Base-by-base conservation (phyloP, 1,139 yeast species). In the Magnusiomyces sp. region DNA sequence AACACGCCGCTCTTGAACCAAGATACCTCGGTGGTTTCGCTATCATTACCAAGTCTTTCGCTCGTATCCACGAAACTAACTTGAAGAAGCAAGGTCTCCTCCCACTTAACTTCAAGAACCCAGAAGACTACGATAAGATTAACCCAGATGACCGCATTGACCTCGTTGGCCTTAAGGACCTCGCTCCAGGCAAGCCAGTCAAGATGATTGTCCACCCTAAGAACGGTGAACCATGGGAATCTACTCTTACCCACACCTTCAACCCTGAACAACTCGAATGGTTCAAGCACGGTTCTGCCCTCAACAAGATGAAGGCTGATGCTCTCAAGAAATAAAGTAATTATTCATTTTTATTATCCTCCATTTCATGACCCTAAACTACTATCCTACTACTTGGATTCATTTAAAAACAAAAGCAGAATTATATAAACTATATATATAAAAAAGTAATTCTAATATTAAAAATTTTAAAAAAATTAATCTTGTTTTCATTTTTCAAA, bases 221-320 rank as follows among this genome's bases (percentile, higher is more conserved):
- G 75, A 73, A 82, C 57, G 96, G 96, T 67, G 71, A 67, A 52
- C 74, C 88, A 57, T 90, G 95, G 95, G 84, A 82, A 65, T 75
- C 92, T 66, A 82, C 80, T 75, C 84, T 90, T 71, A 79, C 95
- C 56, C 98, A 92, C 80, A 92, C 98, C 59, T 92, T 86, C 80
- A 92, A 92, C 79, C 59, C 69, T 58, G 97, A 92, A 76, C 98
- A 92, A 80, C 83, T 92, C 69, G 97, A 88, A 71, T 92, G 98
- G 98, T 92, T 92, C 87, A 90, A 86, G 81, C 80, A 85, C 66
- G 98, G 98, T 78, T 89, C 97, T 64, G 98, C 98, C 70, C 83
- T 92, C 76, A 92, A 92, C 86, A 87, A 84, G 80, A 90, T 92
- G 95, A 90, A 95, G 64, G 73, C 83, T 42, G 49, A 47, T 38